Conservation (phyloP, 2,329 filamentous ascomycete genomes). For the Clarireedia hainanense region DNA sequence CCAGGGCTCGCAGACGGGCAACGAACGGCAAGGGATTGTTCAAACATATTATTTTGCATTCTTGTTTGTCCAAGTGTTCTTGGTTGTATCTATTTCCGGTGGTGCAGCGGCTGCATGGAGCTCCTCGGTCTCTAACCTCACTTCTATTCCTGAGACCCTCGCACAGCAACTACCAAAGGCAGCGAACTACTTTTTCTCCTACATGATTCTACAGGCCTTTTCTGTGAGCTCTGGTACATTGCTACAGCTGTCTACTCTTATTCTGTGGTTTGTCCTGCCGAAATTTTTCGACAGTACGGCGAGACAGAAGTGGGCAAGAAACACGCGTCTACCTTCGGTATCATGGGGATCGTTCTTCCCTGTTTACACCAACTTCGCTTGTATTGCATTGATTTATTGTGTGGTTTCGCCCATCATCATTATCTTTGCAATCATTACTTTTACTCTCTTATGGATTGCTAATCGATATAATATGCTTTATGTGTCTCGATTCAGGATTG, state of each 20-base stretch:
- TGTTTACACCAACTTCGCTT: conserved; percentile 92
- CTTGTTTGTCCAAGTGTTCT: conserved; percentile 88
- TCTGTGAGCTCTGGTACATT: conserved; percentile 85
- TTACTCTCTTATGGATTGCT: conserved; percentile 84
- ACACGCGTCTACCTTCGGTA: conserved; percentile 69
- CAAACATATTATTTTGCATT: conserved; percentile 92
- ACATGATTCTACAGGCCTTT: conserved; percentile 91
- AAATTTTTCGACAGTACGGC: conserved; percentile 77
- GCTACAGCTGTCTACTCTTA: conserved; percentile 70
- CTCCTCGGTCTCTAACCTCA: conserved; percentile 41
- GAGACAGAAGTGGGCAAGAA: conserved; percentile 74
- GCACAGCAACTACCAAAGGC: conserved; percentile 76
- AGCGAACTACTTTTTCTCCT: conserved; percentile 96
- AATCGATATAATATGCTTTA: conserved; percentile 97
- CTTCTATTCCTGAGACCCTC: conserved; percentile 61
- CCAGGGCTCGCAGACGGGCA: conserved; percentile 77
- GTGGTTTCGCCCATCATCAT: conserved; percentile 86
- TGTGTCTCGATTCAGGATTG: conserved; percentile 79
- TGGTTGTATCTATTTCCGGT: conserved; percentile 81
- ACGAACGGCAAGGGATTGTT: conserved; percentile 71
- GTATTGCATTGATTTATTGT: conserved; percentile 83
- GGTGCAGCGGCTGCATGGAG: conserved; percentile 59
- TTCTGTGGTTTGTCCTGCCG: conserved; percentile 75
- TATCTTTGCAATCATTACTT: conserved; percentile 88
- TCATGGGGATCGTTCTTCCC: conserved; percentile 94